phyloP scores from a whole-genome alignment of 2,329 filamentous ascomycete genomes.

The Beauveria medogensis region DNA sequence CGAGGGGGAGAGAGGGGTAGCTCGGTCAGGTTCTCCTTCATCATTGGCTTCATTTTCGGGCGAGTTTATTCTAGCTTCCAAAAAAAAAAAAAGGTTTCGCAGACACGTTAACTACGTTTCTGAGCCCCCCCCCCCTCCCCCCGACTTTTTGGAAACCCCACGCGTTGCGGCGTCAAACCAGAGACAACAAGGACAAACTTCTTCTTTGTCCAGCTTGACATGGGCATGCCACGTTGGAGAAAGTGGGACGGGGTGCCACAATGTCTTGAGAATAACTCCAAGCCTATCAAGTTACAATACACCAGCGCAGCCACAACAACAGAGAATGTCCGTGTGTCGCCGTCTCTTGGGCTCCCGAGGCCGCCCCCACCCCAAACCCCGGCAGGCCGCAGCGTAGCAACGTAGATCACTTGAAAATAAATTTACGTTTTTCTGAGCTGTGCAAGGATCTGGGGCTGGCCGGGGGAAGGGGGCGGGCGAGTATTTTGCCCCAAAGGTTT shows the following conservation, averaged over 20 bases:
- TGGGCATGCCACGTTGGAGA: background rate
- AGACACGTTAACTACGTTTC: too few relatives aligned
- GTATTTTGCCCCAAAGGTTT: too few relatives aligned
- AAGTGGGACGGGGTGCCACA: background rate
- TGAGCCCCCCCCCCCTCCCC: too few relatives aligned
- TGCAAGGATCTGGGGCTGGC: background rate
- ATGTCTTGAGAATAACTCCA: too few relatives aligned
- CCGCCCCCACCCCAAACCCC: background rate
- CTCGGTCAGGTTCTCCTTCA: too few relatives aligned
- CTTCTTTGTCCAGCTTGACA: constrained; percentile 4
- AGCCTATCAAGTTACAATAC: background rate
- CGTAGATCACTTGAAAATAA: background rate
- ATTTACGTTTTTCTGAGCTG: constrained; percentile 2
- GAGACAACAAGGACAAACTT: background rate
- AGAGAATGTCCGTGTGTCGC: background rate
- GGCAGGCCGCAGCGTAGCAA: background rate
- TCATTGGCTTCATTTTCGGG: too few relatives aligned
- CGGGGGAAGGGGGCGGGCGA: background rate
- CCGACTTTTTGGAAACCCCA: background rate
- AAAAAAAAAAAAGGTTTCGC: too few relatives aligned
- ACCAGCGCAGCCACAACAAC: background rate
- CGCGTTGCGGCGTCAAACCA: too few relatives aligned
- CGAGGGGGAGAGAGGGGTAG: too few relatives aligned
- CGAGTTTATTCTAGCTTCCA: too few relatives aligned
- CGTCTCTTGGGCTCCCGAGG: background rate